Base-by-base conservation (phyloP, 140 eudicot species). In the Ambrosia hybrid region DNA sequence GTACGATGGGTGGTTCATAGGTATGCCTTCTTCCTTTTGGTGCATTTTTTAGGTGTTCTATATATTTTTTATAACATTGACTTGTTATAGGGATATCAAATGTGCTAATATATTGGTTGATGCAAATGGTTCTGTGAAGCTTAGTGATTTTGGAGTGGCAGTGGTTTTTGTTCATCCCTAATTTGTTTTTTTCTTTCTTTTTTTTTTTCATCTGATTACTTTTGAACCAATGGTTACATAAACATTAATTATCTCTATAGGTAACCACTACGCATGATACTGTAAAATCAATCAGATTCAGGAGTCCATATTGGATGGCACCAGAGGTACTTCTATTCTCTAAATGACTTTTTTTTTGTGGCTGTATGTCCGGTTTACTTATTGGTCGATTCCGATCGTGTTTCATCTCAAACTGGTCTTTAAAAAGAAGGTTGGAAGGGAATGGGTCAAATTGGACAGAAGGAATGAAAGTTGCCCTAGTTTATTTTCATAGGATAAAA, bases 101-200 rank as follows among this genome's bases (percentile, higher is more conserved):
- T 92, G 98, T 79, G 98, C 98, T 33, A 92, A 92, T 76, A 89
- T 92, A 74, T 81, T 89, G 81, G 91, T 92, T 37, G 89, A 84
- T 53, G 88, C 77, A 62, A 82, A 51, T 72, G 98, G 98, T 72
- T 83, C 86, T 5, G 96, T 92, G 36, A 92, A 92, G 71, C 98
- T 92, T 75, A 89, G 96, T 0, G 98, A 92, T 87, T 92, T 92
- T 87, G 98, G 98, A 46, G 71, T 92, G 85, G 98, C 98, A 68
- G 89, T 89, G 90, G 98, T 87, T 37, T 63, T 14, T 36, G n/a
- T 49, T 3, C 13, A 9, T n/a, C n/a, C n/a, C n/a, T n/a, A n/a
- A n/a, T n/a, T n/a, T n/a, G n/a, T n/a, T n/a, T n/a, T n/a, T 34
- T 37, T n/a, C n/a, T n/a, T n/a, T n/a, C 17, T 70, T 38, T 4